These are phyloP conservation scores for Stephania cephalantha DNA, from an alignment of 164 flowering plant genomes.

Conservation along the genomic window DNA sequence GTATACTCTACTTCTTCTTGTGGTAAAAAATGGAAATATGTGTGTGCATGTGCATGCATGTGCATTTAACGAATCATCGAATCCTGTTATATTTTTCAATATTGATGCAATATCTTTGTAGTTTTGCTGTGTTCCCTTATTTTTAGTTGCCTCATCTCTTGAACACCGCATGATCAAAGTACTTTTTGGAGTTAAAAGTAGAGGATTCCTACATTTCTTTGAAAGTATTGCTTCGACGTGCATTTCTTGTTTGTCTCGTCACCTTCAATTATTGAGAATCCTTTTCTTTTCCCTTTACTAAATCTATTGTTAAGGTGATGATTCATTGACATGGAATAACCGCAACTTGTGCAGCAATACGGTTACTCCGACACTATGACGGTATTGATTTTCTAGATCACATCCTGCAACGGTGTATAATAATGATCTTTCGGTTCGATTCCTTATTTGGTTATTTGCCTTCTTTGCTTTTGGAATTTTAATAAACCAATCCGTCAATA, in stretches of 20 bases:
- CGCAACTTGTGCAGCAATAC: too few relatives aligned
- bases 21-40: background rate
- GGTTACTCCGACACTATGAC: too few relatives aligned
- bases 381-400: too few relatives aligned
- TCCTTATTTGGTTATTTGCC: too few relatives aligned
- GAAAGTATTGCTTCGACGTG: background rate
- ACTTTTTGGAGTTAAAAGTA: background rate
- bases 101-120: background rate
- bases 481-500: background rate
- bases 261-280: background rate
- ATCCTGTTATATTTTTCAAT: background rate
- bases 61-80: background rate
- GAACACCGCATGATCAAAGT: background rate
- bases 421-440: too few relatives aligned
- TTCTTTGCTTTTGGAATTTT: background rate
- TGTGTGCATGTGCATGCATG: background rate
- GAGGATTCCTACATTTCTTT: background rate
- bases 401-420: too few relatives aligned
- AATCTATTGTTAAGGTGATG: too few relatives aligned
- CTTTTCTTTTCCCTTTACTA: background rate
- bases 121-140: background rate
- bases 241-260: background rate
- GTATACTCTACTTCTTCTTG: conserved; percentile 22
- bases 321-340: too few relatives aligned
- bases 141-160: background rate